Evolutionary conservation across 2,329 filamentous ascomycete genomes (phyloP).

Genomic region (Oidium heveae): DNA sequence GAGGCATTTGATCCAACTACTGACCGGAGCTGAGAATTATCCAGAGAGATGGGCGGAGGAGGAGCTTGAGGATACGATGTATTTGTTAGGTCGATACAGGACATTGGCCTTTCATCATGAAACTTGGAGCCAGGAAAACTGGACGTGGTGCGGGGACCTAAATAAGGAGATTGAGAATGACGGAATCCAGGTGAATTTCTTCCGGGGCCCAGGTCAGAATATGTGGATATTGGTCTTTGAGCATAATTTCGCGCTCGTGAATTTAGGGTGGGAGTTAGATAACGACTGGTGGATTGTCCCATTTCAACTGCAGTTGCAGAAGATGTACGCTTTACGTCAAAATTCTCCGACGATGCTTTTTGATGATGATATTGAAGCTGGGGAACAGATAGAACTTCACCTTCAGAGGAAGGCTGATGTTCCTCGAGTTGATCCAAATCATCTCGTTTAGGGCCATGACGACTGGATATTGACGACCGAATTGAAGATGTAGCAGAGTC

Average conservation of each 20-base stretch:
- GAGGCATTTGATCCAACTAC: slow-evolving; percentile 76
- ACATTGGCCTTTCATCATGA: slow-evolving; percentile 11
- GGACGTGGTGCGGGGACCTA: slow-evolving; percentile 10
- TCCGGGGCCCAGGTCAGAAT: slow-evolving; percentile 43
- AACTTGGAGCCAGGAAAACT: slow-evolving; percentile 10
- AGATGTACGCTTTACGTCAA: slow-evolving; percentile 11
- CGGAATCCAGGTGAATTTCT: slow-evolving; percentile 26
- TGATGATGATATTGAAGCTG: slow-evolving; percentile 35
- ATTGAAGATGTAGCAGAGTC: background rate
- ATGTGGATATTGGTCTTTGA: slow-evolving; percentile 48
- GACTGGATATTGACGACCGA: background rate
- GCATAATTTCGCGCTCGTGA: slow-evolving; percentile 26
- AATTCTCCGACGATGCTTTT: slow-evolving; percentile 19
- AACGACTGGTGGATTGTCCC: slow-evolving; percentile 27
- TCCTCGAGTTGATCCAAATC: slow-evolving; percentile 1
- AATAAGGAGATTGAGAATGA: slow-evolving; percentile 10
- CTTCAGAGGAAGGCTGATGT: slow-evolving; percentile 4
- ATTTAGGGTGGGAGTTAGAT: slow-evolving; percentile 33
- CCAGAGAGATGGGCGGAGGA: slow-evolving; percentile 22
- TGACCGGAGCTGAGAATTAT: slow-evolving; percentile 58
- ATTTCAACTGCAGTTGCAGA: slow-evolving; percentile 17
- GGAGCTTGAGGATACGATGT: slow-evolving; percentile 15
- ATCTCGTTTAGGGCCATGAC: background rate
- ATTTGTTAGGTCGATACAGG: slow-evolving; percentile 28
- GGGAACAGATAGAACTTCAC: slow-evolving; percentile 17